phyloP scores from a whole-genome alignment of 2,329 filamentous ascomycete species.

The Fusarium incarnatum region DNA sequence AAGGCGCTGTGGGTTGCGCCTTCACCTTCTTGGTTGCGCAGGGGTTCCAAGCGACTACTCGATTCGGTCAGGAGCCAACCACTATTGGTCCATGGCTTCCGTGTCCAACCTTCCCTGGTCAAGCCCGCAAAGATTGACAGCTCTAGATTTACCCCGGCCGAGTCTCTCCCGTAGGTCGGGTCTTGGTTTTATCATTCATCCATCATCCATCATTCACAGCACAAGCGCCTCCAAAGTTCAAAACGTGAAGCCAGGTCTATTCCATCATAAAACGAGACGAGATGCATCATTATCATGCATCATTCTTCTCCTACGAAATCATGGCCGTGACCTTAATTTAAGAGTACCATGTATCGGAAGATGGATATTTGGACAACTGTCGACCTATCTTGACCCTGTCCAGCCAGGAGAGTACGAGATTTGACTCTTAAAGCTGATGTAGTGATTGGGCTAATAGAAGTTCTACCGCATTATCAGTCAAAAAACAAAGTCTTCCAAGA shows the following conservation, averaged over 20 bases:
- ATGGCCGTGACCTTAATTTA: background rate
- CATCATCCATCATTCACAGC: conserved; percentile 2
- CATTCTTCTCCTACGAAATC: background rate
- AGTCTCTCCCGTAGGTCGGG: background rate
- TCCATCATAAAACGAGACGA: conserved; percentile 9
- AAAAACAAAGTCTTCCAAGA: background rate
- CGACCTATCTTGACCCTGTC: background rate
- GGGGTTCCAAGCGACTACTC: conserved; percentile 45
- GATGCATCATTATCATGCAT: conserved; percentile 14
- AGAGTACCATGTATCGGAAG: background rate
- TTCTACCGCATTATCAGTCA: background rate
- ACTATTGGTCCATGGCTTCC: conserved; percentile 40
- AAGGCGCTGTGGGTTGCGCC: conserved; percentile 2
- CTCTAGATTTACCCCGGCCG: conserved; percentile 25
- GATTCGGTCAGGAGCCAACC: conserved; percentile 42
- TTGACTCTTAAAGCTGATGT: background rate
- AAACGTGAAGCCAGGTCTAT: conserved; percentile 19
- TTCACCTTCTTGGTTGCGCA: conserved; percentile 27
- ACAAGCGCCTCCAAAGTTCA: background rate
- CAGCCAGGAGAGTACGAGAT: background rate
- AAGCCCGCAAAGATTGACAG: conserved; percentile 38
- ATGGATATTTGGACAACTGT: background rate
- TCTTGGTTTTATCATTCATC: background rate
- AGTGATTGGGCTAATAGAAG: background rate
- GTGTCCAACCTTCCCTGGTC: conserved; percentile 38